Conservation (phyloP, 352 stramenopile genomes). For the Globisporangium canariense region DNA sequence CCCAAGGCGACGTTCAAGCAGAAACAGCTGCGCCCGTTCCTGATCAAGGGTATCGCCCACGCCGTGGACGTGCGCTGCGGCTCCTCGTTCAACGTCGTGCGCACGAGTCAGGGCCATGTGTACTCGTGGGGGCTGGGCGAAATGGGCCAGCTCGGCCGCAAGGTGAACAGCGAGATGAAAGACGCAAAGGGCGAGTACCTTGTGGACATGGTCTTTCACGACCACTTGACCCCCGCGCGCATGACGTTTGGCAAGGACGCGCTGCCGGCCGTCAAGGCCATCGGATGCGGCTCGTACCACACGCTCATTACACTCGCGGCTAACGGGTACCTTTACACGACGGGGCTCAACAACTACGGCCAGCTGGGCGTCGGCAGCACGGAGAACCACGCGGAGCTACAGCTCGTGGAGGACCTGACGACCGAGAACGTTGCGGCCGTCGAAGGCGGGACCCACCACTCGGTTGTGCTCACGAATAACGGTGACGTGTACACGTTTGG, state of each 20-base stretch:
- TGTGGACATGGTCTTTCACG: slow-evolving; percentile 63
- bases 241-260: slow-evolving; percentile 56
- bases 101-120: slow-evolving; percentile 83
- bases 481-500: slow-evolving; percentile 92
- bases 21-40: slow-evolving; percentile 62
- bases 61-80: slow-evolving; percentile 84
- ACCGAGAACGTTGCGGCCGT: slow-evolving; percentile 67
- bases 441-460: slow-evolving; percentile 91
- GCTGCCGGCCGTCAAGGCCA: slow-evolving; percentile 64
- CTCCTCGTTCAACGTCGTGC: slow-evolving; percentile 79
- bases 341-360: slow-evolving; percentile 96
- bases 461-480: slow-evolving; percentile 85
- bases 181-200: slow-evolving; percentile 68
- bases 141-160: slow-evolving; percentile 81
- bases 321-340: slow-evolving; percentile 87
- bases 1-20: slow-evolving; percentile 76
- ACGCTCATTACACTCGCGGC: slow-evolving; percentile 60
- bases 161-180: slow-evolving; percentile 62
- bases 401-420: slow-evolving; percentile 74
- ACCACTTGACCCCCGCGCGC: slow-evolving; percentile 76
- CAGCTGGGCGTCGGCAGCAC: slow-evolving; percentile 93
- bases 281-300: slow-evolving; percentile 90
- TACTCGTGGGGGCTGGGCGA: slow-evolving; percentile 92
- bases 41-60: slow-evolving; percentile 52
- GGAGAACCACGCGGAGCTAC: slow-evolving; percentile 58